Base-by-base conservation (phyloP, 2,329 filamentous ascomycete species). In the Calonectria crousiana region DNA sequence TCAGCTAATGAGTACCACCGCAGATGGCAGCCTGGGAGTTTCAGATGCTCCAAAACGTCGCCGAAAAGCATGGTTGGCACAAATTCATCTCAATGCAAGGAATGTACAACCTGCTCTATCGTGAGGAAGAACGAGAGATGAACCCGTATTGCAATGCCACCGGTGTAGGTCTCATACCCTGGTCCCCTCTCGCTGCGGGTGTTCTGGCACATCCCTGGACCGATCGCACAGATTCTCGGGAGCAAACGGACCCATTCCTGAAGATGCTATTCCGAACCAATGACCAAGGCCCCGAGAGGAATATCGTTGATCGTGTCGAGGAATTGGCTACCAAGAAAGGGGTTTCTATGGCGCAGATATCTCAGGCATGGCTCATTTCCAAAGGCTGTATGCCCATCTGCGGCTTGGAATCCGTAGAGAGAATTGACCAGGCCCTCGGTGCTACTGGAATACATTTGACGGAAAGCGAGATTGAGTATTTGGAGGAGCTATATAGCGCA, bases 281-380 rank as follows among this genome's bases (percentile, higher is more conserved):
- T 79, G 84, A 85, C 77, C 51, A 76, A 77, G 11, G 81, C 79
- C 52, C 49, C 4, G 38, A 71, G 23, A 56, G 28, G 34, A 67
- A 71, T 18, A 81, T 85, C 69, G 73, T 85, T 65, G 66, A 78
- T 62, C 69, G 82, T 38, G 78, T 85, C 1, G 86, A 91, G 81
- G 88, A 93, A 81, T 76, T 93, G 36, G 90, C 91, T 0, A 84
- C 87, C 77, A 90, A 90, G 84, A 86, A 87, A 72, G 87, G 85
- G 0, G 89, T 89, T 83, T 89, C 87, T 73, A 93, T 94, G 88
- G 88, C 89, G 66, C 90, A 92, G 74, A 89, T 94, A 26, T 89
- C 91, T 0, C 86, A 93, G 65, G 92, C 92, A 2, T 94, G 93
- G 93, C 87, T 88, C 71, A 84, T 89, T 78, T 86, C 87, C 72